These are phyloP conservation scores for Magnolia sinica DNA, from an alignment of 164 flowering plant species.

Conservation along the genomic window DNA sequence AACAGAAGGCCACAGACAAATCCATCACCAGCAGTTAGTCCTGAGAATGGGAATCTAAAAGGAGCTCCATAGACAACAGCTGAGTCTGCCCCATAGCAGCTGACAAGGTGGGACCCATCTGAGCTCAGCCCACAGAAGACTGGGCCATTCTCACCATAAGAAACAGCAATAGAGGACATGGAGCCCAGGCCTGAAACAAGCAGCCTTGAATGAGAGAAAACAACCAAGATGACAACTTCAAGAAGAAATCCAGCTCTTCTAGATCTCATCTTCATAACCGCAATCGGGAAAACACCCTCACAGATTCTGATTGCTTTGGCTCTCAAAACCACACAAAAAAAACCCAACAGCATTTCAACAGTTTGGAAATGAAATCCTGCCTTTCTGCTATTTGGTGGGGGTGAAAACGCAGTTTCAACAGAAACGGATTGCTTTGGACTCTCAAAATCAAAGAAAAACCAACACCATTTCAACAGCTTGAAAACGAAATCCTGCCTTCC, in stretches of 20 bases:
- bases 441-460: neutral
- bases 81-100: constrained; percentile 78
- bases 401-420: neutral
- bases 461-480: neutral
- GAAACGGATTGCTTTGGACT: neutral
- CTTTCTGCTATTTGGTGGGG: neutral
- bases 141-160: constrained; percentile 90
- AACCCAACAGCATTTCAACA: neutral
- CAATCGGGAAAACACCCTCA: neutral
- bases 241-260: constrained; percentile 28
- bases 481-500: neutral
- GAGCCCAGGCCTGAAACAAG: constrained; percentile 70
- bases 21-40: constrained; percentile 85
- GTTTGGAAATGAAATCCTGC: neutral
- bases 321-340: neutral
- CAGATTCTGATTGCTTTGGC: neutral
- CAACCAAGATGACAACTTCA: constrained; percentile 27
- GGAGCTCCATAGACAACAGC: constrained; percentile 77
- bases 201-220: constrained; percentile 30
- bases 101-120: constrained; percentile 78
- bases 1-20: constrained; percentile 87
- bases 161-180: constrained; percentile 87
- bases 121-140: constrained; percentile 79
- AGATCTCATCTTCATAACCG: constrained; percentile 19
- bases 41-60: constrained; percentile 46